These are phyloP conservation scores for Metschnikowia sp. DNA, from an alignment of 805 yeast genomes.

Conservation along the genomic window DNA sequence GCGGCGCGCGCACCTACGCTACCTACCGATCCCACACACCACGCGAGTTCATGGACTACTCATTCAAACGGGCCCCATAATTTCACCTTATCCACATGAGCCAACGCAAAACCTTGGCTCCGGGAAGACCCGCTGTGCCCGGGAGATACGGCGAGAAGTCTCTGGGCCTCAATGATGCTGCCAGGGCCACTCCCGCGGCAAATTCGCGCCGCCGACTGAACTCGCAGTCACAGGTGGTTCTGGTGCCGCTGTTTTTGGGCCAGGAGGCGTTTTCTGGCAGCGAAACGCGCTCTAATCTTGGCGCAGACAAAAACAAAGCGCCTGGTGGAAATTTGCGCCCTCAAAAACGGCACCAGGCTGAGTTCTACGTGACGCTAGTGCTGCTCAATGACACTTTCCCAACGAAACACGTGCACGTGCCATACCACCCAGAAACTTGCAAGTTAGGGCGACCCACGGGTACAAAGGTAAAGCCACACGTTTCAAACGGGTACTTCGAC, in stretches of 20 bases:
- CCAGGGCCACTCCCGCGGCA: not conserved
- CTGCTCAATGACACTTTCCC: conserved; percentile 83
- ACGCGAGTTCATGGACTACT: too few species aligned
- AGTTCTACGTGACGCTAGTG: conserved; percentile 63
- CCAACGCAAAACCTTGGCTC: not conserved
- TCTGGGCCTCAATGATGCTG: not conserved
- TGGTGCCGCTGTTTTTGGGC: conserved; percentile 13
- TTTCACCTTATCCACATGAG: not conserved
- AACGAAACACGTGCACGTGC: conserved; percentile 73
- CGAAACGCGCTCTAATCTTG: not conserved
- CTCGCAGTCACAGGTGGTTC: conserved; percentile 40
- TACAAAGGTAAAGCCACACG: conserved; percentile 51
- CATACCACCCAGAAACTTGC: conserved; percentile 75
- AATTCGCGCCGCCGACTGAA: conserved; percentile 30
- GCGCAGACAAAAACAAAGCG: not conserved
- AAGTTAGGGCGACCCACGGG: conserved; percentile 90
- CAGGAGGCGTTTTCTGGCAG: conserved; percentile 1
- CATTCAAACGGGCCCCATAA: not conserved
- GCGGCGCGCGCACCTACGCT: too few species aligned
- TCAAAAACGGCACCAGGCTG: conserved; percentile 25
- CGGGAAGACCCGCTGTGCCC: not conserved
- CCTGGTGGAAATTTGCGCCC: conserved; percentile 11
- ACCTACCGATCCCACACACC: too few species aligned
- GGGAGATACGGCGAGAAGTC: not conserved
- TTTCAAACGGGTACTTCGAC: conserved; percentile 90